These are phyloP conservation scores for Fusarium sp. DNA, from an alignment of 2,329 filamentous ascomycete species.

Conservation along the genomic window DNA sequence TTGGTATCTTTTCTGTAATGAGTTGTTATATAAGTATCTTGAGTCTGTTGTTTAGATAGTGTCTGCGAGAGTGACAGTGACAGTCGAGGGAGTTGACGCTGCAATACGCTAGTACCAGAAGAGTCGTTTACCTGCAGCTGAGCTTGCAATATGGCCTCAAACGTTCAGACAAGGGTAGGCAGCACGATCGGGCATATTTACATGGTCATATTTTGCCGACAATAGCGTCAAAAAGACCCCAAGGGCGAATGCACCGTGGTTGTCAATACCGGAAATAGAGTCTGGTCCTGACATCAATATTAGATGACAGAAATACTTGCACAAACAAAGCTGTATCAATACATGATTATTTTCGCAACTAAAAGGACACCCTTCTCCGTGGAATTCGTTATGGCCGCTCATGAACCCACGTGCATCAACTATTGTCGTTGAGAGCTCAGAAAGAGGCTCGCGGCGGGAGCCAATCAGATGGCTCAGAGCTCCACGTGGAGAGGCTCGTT, in stretches of 20 bases:
- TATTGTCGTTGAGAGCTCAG: slow-evolving; percentile 23
- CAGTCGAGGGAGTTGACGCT: neutral
- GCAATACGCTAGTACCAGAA: neutral
- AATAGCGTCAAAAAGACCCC: neutral
- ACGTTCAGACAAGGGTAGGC: rapidly evolving
- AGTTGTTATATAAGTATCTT: too few relatives aligned
- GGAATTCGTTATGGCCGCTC: neutral
- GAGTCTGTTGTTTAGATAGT: too few relatives aligned
- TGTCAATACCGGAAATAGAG: neutral
- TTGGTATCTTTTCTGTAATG: rapidly evolving
- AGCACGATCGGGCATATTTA: neutral
- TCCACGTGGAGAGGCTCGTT: slow-evolving; percentile 32
- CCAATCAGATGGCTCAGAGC: slow-evolving; percentile 7
- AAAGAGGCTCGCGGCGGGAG: slow-evolving; percentile 3
- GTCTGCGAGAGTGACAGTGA: neutral
- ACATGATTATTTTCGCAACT: rapidly evolving
- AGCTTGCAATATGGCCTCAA: neutral
- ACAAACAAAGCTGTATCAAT: rapidly evolving
- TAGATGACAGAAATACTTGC: neutral
- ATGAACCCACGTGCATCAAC: slow-evolving; percentile 26
- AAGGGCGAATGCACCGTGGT: neutral
- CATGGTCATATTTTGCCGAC: neutral
- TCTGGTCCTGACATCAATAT: rapidly evolving
- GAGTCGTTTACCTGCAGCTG: neutral
- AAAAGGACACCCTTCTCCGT: too few relatives aligned